Evolutionary conservation across 73 alveolate species (phyloP).

Genomic region (Effrenium voratum): DNA sequence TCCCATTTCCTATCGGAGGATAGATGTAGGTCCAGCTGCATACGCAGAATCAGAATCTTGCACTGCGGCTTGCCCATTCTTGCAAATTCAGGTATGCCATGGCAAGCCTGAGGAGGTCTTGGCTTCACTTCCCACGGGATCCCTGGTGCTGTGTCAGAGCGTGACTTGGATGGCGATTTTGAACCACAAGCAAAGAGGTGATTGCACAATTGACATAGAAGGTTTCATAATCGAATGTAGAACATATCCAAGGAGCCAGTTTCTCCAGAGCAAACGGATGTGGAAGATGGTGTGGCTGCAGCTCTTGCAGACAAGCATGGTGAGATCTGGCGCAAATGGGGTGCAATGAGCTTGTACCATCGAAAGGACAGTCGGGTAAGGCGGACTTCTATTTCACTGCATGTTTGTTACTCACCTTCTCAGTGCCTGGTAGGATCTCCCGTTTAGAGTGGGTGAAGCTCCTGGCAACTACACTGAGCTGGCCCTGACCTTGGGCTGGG

Average conservation of each 20-base stretch:
- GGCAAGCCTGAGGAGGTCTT: slow-evolving; percentile 69
- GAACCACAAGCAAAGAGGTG: not conserved
- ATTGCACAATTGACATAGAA: not conserved
- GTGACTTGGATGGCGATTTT: not conserved
- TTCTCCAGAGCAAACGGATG: slow-evolving; percentile 83
- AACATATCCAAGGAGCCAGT: slow-evolving; percentile 43
- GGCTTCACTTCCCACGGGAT: slow-evolving; percentile 39
- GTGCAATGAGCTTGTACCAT: slow-evolving; percentile 88
- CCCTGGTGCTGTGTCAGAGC: slow-evolving; percentile 70
- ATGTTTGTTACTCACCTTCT: not conserved
- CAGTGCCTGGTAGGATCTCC: slow-evolving; percentile 27
- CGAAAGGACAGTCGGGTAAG: slow-evolving; percentile 19
- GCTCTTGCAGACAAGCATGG: not conserved
- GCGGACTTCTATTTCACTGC: not conserved
- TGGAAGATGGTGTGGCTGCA: slow-evolving; percentile 35
- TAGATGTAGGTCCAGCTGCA: no score
- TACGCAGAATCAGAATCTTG: not conserved
- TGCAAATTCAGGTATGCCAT: slow-evolving; percentile 56
- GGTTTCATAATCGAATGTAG: not conserved
- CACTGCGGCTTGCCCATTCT: not conserved
- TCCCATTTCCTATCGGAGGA: no score
- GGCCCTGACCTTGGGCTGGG: slow-evolving; percentile 65
- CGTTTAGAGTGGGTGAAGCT: slow-evolving; percentile 10
- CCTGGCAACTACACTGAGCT: slow-evolving; percentile 82
- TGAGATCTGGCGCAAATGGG: slow-evolving; percentile 73